These are phyloP conservation scores for Pyrenula massariospora DNA, from an alignment of 495 filamentous ascomycete genomes.

Conservation along the genomic window DNA sequence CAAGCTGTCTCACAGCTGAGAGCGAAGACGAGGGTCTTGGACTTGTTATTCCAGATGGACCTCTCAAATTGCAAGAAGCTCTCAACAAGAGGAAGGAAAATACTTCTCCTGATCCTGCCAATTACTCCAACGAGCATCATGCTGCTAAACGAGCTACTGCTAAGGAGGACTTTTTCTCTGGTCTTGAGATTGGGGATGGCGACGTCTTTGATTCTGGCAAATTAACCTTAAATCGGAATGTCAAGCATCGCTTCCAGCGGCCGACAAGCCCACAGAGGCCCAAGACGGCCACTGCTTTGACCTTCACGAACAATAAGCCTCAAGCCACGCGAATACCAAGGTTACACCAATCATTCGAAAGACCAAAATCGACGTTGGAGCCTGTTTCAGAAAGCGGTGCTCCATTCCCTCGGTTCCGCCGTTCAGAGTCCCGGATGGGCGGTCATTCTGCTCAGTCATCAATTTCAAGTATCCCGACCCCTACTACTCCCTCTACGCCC, in stretches of 20 bases:
- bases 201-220: constrained; percentile 71
- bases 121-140: constrained; percentile 19
- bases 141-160: constrained; percentile 20
- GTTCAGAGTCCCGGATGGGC: constrained; percentile 51
- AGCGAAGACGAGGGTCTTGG: constrained; percentile 90
- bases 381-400: constrained; percentile 88
- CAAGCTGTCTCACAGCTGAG: constrained; percentile 81
- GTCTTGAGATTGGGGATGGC: constrained; percentile 74
- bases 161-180: constrained; percentile 77
- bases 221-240: constrained; percentile 80
- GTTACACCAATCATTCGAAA: constrained; percentile 49
- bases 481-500: constrained; percentile 34
- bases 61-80: constrained; percentile 65
- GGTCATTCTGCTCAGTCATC: constrained; percentile 57
- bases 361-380: constrained; percentile 67
- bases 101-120: constrained; percentile 24
- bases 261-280: constrained; percentile 52
- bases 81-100: constrained; percentile 57
- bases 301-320: constrained; percentile 69
- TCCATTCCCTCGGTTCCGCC: constrained; percentile 44
- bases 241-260: constrained; percentile 64
- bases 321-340: constrained; percentile 48
- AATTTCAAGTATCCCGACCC: constrained; percentile 48
- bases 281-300: constrained; percentile 72
- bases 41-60: constrained; percentile 70